Evolutionary conservation across 192 early-diverging fungal species (phyloP).

Genomic region (Podila verticillata): DNA sequence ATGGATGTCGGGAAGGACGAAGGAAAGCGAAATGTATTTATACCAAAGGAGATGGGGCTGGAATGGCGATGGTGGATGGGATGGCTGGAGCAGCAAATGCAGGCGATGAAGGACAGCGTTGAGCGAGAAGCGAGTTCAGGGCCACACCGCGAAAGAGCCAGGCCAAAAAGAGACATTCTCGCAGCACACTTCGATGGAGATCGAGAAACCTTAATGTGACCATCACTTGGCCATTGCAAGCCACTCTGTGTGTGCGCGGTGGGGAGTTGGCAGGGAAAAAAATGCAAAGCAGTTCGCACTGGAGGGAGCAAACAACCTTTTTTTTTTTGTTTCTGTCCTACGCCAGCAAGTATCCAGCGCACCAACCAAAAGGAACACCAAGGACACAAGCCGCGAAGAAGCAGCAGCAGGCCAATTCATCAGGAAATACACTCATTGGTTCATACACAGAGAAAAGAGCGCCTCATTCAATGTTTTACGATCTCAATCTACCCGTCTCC

Average conservation of each 20-base stretch:
- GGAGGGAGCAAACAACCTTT: neutral
- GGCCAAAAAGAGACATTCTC: neutral
- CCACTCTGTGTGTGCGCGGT: too few relatives aligned
- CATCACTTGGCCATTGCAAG: too few relatives aligned
- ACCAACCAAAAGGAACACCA: too few relatives aligned
- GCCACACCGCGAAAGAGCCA: too few relatives aligned
- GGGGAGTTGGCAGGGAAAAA: neutral
- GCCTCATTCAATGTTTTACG: slow-evolving; percentile 59
- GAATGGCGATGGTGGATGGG: neutral
- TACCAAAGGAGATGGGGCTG: neutral
- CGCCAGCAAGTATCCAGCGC: too few relatives aligned
- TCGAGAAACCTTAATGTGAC: too few relatives aligned
- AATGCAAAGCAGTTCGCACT: slow-evolving; percentile 10
- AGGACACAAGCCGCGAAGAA: too few relatives aligned
- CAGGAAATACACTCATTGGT: neutral
- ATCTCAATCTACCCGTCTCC: slow-evolving; percentile 64
- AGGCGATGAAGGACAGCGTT: too few relatives aligned
- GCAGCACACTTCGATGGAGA: neutral
- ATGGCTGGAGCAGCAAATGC: neutral
- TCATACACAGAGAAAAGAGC: neutral
- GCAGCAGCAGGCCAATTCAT: too few relatives aligned
- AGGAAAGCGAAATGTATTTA: neutral
- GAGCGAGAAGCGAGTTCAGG: too few relatives aligned
- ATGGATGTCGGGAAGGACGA: neutral
- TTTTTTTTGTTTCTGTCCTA: too few relatives aligned